Conservation (phyloP, 148 eudicot genomes). For the Chenopodium quinoa region DNA sequence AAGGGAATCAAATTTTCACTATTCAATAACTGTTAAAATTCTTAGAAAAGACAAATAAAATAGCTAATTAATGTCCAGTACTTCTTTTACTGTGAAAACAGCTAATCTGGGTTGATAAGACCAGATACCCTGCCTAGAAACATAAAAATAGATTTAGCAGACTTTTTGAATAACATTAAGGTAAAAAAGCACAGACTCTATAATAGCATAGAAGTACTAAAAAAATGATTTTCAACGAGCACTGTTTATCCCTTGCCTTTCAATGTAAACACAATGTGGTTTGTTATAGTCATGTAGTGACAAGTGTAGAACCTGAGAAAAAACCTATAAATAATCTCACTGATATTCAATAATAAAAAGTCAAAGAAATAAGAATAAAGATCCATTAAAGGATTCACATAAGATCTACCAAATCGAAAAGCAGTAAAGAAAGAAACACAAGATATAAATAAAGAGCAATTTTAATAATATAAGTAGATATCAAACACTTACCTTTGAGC, state of each 20-base stretch:
- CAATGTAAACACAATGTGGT: not conserved
- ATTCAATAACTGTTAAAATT: too few relatives aligned
- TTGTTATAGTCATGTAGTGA: not conserved
- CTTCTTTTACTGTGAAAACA: not conserved
- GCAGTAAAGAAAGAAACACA: not conserved
- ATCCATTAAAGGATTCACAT: not conserved
- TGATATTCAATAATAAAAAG: not conserved
- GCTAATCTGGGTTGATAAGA: too few relatives aligned
- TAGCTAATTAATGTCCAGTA: not conserved
- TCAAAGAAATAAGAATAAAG: not conserved
- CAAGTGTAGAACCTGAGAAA: not conserved
- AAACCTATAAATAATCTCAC: not conserved
- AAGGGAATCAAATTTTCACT: too few relatives aligned
- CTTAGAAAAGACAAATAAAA: too few relatives aligned
- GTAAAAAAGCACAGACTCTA: too few relatives aligned
- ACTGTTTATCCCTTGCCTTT: too few relatives aligned
- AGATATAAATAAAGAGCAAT: not conserved
- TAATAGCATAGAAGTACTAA: too few relatives aligned
- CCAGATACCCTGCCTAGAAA: too few relatives aligned
- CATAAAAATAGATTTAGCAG: too few relatives aligned
- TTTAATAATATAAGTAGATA: not conserved
- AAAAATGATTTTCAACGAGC: too few relatives aligned
- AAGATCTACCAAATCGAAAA: not conserved
- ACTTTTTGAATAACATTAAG: too few relatives aligned
- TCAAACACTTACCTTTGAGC: constrained; percentile 51